Conservation (phyloP, 495 filamentous ascomycete species). For the Tuber borchii region DNA sequence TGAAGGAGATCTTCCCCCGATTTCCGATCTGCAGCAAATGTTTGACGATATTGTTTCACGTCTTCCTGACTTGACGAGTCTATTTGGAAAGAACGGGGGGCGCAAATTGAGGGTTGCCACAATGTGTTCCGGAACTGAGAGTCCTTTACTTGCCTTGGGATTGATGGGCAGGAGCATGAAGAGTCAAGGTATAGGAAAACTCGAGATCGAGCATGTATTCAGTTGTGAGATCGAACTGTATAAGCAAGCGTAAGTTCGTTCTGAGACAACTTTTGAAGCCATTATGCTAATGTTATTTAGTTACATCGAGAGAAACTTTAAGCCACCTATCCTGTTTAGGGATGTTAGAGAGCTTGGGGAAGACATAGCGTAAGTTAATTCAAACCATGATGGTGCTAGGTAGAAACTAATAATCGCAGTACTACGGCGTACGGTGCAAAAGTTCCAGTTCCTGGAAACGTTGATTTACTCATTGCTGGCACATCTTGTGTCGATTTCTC, state of each 20-base stretch:
- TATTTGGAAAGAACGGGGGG: conserved; percentile 44
- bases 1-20: conserved; percentile 40
- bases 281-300: conserved; percentile 10
- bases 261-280: not conserved
- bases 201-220: conserved; percentile 60
- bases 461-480: conserved; percentile 68
- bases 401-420: conserved; percentile 43
- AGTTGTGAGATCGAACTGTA: conserved; percentile 71
- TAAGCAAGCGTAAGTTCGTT: conserved; percentile 60
- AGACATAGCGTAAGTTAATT: conserved; percentile 52
- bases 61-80: conserved; percentile 23
- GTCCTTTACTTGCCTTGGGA: conserved; percentile 62
- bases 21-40: conserved; percentile 43
- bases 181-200: conserved; percentile 22
- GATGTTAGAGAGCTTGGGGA: conserved; percentile 59
- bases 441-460: conserved; percentile 52
- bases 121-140: conserved; percentile 78
- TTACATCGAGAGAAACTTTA: conserved; percentile 68
- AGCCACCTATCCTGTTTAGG: conserved; percentile 57
- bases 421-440: conserved; percentile 65
- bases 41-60: conserved; percentile 40
- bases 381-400: not conserved
- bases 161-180: conserved; percentile 46
- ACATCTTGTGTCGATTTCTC: conserved; percentile 76
- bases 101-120: conserved; percentile 60